Evolutionary conservation across 1,284 basidiomycete genomes (phyloP), one percentile per base, ranked within the genome.

Genomic region (Apiotrichum brassicae): DNA sequence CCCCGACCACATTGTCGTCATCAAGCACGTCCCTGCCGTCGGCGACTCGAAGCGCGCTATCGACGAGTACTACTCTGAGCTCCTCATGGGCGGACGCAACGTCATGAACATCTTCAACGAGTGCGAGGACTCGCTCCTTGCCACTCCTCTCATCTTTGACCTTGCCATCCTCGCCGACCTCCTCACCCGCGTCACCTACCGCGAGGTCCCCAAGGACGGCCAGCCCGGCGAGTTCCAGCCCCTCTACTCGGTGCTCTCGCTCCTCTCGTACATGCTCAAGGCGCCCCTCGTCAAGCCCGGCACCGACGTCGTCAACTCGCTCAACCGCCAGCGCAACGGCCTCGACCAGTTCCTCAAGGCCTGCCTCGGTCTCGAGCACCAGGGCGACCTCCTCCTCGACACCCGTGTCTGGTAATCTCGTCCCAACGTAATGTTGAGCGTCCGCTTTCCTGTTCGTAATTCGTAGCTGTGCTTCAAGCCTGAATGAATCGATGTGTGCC

Each of bases 1-100:
- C 73, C 94, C 94, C 23, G 94, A 97, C 75, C 95, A 97, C 74
- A 83, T 94, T 67, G 87, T 97, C 53, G 91, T 97, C 54, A 92
- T 92, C 81, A 92, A 93, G 78, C 90, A 91, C 58, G 71, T 73
- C 35, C 66, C 70, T 25, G 89, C 91, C 33, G 93, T 97, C 43
- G 92, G 93, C 43, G 95, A 98, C 77, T 91, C 89, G 60, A 95
- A 71, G 59, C 82, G 90, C 48, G 94, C 94, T 38, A 92, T 98
- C 78, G 94, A 97, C 76, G 94, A 97, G 79, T 97, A 97, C 78
- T 93, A 92, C 75, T 93, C 88, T 14, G 94, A 97, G 72, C 75
- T 81, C 43, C 72, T 77, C 64, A 79, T 80, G 77, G 79, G 79
- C 37, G 79, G 79, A 14, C 71, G 77, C 54, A 70, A 70, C 62